Base-by-base conservation (phyloP, 371 early-diverging fungal species). In the Quaeritorhiza haematococci region DNA sequence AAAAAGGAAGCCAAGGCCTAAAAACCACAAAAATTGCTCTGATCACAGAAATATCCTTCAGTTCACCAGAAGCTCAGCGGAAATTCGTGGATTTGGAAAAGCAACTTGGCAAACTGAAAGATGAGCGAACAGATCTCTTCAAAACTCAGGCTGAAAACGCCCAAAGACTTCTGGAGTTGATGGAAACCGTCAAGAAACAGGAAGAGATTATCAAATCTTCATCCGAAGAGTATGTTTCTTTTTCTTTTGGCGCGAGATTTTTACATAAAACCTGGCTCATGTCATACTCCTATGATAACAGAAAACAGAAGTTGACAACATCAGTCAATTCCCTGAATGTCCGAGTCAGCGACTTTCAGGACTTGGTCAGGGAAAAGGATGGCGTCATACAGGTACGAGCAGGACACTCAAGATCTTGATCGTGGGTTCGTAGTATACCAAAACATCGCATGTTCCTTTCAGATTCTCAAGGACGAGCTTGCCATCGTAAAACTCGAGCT, bases 401-500 rank as follows among this genome's bases (percentile, higher is more conserved):
- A 47, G 15, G 27, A 47, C 15, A 47, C 10, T 47, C 24, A 19
- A 66, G 61, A 56, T 15, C 43, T 49, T 15, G 28, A 33, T 6
- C 24, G 21, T 29, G 29, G n/a, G 41, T 15, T 43, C 15, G 23
- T 13, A 13, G 24, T 51, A 72, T 68, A 61, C 73, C 21, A 3
- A 13, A n/a, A 42, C 21, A 10, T 32, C 26, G 13, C 4, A 3
- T 34, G 45, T 4, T 13, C 10, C 27, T 32, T 56, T 38, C 64
- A 88, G 84, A 77, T 92, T 15, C 69, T 97, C 33, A 91, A 91
- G 73, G 98, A 97, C 68, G 98, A 97, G 74, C 71, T 92, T 32
- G 77, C 88, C 23, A 88, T 95, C 2, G 62, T 91, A 47, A 93
- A 94, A 55, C 79, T 97, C 26, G 98, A 97, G 59, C 81, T 96